A percentile compares a stretch with the other conserved stretches of the same genome.
phyloP scores from a whole-genome alignment of 2,329 filamentous ascomycete genomes.

The Stagonosporopsis cucurbitacearum region DNA sequence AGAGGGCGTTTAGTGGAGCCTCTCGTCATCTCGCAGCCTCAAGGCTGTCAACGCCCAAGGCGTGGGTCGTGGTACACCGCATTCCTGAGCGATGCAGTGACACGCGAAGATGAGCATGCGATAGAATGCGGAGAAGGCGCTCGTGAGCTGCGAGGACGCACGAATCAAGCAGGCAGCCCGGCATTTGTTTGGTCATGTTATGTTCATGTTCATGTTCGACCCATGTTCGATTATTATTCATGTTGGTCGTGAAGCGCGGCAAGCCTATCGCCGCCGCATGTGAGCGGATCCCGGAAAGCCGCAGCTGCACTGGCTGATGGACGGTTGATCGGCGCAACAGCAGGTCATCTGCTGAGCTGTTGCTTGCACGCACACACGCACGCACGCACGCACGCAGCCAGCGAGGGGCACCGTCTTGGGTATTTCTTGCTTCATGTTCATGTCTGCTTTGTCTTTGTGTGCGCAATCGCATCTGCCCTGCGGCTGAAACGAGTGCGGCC shows the following conservation, averaged over 20 bases:
- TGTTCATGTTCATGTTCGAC: too few species aligned
- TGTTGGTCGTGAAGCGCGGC: background rate
- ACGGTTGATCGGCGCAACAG: constrained; percentile 12
- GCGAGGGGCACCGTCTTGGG: constrained; percentile 21
- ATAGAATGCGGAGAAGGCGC: constrained; percentile 4
- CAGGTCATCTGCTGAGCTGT: constrained; percentile 34
- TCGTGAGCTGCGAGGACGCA: background rate
- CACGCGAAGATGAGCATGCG: constrained; percentile 3
- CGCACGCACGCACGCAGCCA: constrained; percentile 17
- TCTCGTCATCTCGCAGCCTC: constrained; percentile 3
- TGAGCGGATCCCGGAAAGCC: constrained; percentile 12
- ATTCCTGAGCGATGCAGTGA: constrained; percentile 12
- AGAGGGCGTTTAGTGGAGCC: background rate
- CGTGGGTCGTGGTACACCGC: background rate
- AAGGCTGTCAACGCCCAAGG: background rate
- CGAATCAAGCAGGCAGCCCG: background rate
- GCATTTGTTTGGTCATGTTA: background rate
- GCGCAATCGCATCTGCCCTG: constrained; percentile 18
- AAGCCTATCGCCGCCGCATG: constrained; percentile 8
- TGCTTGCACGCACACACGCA: constrained; percentile 21
- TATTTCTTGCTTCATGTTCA: constrained; percentile 4
- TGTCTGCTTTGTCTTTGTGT: constrained; percentile 8
- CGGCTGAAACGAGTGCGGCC: constrained; percentile 24
- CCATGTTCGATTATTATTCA: too few species aligned
- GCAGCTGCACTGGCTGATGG: constrained; percentile 5